Evolutionary conservation across 768 basidiomycete genomes (phyloP).

Genomic region (Hericium coralloides): DNA sequence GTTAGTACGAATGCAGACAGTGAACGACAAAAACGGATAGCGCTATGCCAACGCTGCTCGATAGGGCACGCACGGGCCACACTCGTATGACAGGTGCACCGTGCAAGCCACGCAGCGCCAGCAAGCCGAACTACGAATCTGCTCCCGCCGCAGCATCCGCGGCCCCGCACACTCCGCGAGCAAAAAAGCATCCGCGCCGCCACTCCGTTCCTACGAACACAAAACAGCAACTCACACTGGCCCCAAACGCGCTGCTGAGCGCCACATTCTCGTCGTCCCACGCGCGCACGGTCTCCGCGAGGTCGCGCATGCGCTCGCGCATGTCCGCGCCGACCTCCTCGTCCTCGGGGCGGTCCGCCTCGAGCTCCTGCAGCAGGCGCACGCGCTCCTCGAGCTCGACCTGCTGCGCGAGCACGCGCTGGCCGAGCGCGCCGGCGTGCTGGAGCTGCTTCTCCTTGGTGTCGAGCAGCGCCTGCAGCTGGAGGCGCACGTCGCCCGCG

Average conservation of each 20-base stretch:
- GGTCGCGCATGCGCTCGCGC: conserved; percentile 66
- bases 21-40: no score
- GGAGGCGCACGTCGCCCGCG: conserved; percentile 24
- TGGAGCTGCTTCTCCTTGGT: conserved; percentile 88
- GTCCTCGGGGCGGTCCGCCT: conserved; percentile 53
- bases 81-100: no score
- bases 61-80: no score
- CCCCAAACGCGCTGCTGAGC: conserved; percentile 59
- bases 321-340: conserved; percentile 58
- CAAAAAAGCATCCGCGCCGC: no score
- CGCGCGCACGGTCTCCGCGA: conserved; percentile 60
- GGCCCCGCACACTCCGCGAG: no score
- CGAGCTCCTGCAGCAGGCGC: conserved; percentile 66
- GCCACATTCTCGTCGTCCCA: conserved; percentile 81
- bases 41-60: no score
- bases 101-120: no score
- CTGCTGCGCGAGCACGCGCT: conserved; percentile 88
- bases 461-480: conserved; percentile 59
- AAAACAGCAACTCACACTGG: conserved; percentile 40
- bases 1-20: no score
- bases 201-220: no score
- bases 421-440: conserved; percentile 86
- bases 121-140: no score
- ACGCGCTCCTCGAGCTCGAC: conserved; percentile 89
- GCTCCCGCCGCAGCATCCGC: no score